These are phyloP conservation scores for Berkeleyomyces basicola DNA, from an alignment of 2,329 filamentous ascomycete genomes.

Conservation along the genomic window DNA sequence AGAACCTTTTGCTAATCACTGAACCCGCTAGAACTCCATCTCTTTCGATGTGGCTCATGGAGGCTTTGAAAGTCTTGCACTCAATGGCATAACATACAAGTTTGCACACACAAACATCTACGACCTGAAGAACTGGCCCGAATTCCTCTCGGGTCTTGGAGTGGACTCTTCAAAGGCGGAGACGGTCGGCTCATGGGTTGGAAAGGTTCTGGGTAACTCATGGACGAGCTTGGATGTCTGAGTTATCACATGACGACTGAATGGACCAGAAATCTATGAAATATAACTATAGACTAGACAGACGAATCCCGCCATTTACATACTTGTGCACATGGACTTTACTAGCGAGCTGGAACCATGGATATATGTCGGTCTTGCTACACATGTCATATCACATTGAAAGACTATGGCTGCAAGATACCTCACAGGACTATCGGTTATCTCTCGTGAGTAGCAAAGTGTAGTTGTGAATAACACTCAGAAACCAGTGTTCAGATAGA, in stretches of 20 bases:
- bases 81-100: conserved; percentile 16
- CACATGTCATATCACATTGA: no score
- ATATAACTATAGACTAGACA: no score
- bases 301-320: no score
- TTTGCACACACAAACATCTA: conserved; percentile 9
- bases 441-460: no score
- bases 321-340: no score
- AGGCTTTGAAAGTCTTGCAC: conserved; percentile 20
- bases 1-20: background rate
- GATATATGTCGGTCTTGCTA: no score
- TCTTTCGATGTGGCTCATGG: conserved; percentile 25
- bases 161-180: background rate
- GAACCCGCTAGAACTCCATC: conserved; percentile 17
- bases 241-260: background rate
- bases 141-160: conserved; percentile 6
- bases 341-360: no score
- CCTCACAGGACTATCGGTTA: no score
- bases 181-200: conserved; percentile 7
- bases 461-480: no score
- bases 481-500: no score
- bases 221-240: conserved; percentile 4
- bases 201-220: conserved; percentile 10
- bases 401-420: no score
- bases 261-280: no score
- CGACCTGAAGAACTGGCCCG: conserved; percentile 11